Percentiles rank a stretch among this genome's conserved stretches.
These are phyloP conservation scores for Eucalyptus curtisii DNA, from an alignment of 345 rosid genomes.

Conservation along the genomic window DNA sequence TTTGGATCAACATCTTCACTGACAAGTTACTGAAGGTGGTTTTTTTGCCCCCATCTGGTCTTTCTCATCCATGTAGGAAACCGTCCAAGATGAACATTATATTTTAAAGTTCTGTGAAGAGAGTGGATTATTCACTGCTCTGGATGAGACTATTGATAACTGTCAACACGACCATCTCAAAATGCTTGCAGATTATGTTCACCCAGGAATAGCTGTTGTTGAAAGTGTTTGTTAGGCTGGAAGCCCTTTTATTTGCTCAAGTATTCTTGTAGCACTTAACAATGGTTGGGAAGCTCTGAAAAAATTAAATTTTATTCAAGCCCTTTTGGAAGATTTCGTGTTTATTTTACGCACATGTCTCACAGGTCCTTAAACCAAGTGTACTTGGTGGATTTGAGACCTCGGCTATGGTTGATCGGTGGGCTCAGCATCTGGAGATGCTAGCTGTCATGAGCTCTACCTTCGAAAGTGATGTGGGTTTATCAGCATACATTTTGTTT, in stretches of 20 bases:
- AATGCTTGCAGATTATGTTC: constrained; percentile 50
- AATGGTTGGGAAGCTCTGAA: neutral
- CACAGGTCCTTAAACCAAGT: constrained; percentile 81
- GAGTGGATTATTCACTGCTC: constrained; percentile 76
- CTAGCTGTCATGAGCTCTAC: constrained; percentile 84
- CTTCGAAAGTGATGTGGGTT: constrained; percentile 69
- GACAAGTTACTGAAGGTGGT: neutral
- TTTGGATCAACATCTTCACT: neutral
- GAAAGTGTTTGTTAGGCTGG: constrained; percentile 26
- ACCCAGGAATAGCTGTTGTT: constrained; percentile 74
- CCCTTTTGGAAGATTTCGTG: neutral
- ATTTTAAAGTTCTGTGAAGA: constrained; percentile 77
- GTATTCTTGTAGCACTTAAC: neutral
- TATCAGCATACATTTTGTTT: constrained; percentile 59
- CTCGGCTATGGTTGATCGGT: constrained; percentile 54
- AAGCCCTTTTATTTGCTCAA: neutral
- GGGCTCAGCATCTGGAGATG: constrained; percentile 82
- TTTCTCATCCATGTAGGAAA: constrained; percentile 40
- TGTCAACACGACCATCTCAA: constrained; percentile 34
- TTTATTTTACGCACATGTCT: neutral
- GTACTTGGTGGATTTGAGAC: constrained; percentile 87
- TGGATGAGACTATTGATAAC: constrained; percentile 77
- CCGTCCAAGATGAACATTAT: constrained; percentile 62
- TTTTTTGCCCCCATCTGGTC: neutral
- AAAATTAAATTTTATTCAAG: neutral